Evolutionary conservation across 2,329 filamentous ascomycete genomes (phyloP).

Genomic region (Escovopsis weberi): DNA sequence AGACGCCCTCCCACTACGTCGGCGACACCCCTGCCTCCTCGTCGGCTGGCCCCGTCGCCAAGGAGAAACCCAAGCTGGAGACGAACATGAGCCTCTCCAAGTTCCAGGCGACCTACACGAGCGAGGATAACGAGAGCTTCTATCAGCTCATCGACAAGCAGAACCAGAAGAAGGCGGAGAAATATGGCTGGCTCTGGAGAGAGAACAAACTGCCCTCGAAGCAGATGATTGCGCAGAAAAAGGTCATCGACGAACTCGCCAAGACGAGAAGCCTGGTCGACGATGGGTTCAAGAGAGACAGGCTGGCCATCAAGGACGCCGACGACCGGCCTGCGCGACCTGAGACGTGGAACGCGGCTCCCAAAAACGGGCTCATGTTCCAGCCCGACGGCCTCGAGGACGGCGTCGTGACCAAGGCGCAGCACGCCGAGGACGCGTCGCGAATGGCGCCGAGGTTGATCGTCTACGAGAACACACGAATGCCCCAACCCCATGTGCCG

Average conservation of each 20-base stretch:
- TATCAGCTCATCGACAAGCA: conserved; percentile 84
- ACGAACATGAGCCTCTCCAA: conserved; percentile 66
- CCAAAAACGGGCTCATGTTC: conserved; percentile 85
- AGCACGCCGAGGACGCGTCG: conserved; percentile 55
- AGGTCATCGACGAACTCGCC: conserved; percentile 39
- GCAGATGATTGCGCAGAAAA: conserved; percentile 55
- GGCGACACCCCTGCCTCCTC: conserved; percentile 59
- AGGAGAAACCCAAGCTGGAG: conserved; percentile 40
- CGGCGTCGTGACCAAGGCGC: conserved; percentile 43
- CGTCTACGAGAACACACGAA: conserved; percentile 69
- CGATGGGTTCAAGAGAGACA: conserved; percentile 42
- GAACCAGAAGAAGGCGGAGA: conserved; percentile 70
- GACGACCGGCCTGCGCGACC: conserved; percentile 62
- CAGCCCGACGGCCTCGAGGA: conserved; percentile 50
- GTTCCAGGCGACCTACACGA: conserved; percentile 90
- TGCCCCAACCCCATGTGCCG: conserved; percentile 37
- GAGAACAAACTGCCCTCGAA: conserved; percentile 79
- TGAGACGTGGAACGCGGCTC: conserved; percentile 58
- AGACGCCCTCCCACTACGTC: conserved; percentile 51
- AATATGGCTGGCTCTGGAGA: conserved; percentile 78
- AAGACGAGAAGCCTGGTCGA: conserved; percentile 33
- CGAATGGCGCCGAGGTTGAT: conserved; percentile 64
- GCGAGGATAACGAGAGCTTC: conserved; percentile 96
- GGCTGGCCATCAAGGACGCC: conserved; percentile 49
- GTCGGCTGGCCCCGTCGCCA: conserved; percentile 21